Percentiles rank a stretch among this genome's conserved stretches.
phyloP scores from a whole-genome alignment of 257 asterid species.

The Solanum boliviense region DNA sequence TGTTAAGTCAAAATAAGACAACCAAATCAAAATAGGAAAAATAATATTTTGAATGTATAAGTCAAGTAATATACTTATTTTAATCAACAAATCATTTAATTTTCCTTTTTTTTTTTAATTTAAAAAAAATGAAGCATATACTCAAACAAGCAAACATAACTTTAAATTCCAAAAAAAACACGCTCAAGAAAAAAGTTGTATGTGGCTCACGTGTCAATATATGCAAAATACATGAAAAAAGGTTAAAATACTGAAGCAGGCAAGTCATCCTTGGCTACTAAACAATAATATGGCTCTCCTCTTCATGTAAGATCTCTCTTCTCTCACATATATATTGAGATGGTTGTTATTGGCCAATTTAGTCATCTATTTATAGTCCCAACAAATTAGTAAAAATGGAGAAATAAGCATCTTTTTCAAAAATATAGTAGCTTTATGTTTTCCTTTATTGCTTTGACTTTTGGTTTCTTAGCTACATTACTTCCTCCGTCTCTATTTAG shows the following conservation, averaged over 20 bases:
- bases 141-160: not conserved
- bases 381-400: not conserved
- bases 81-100: not conserved
- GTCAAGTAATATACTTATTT: too few species aligned
- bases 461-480: not conserved
- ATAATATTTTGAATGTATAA: too few species aligned
- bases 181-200: too few species aligned
- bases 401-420: not conserved
- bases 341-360: not conserved
- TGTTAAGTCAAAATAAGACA: too few species aligned
- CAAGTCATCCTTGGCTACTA: conserved; percentile 50
- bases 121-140: too few species aligned
- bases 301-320: not conserved
- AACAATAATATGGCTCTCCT: conserved; percentile 7
- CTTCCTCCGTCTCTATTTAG: too few species aligned
- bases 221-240: not conserved
- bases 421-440: not conserved
- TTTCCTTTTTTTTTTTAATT: too few species aligned
- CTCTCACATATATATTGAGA: not conserved
- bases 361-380: not conserved
- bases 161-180: too few species aligned
- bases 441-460: not conserved
- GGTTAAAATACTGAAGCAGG: conserved; percentile 6
- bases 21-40: too few species aligned
- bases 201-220: not conserved